Base-by-base conservation (phyloP, 768 basidiomycete species). In the Coprinopsis marcescibilis region DNA sequence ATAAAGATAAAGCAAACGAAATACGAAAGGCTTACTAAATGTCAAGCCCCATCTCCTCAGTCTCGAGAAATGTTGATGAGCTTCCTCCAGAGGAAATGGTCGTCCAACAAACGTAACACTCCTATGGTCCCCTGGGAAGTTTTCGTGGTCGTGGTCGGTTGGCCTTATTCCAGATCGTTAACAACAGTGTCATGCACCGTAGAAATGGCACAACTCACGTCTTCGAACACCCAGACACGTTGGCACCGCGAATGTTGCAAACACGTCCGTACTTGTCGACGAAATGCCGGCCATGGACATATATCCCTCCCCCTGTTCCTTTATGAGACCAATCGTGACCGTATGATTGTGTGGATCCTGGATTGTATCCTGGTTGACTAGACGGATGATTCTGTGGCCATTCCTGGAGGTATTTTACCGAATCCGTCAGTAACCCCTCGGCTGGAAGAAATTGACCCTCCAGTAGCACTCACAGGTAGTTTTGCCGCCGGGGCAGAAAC, bases 71-170 rank as follows among this genome's bases (percentile, higher is more conserved):
- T 93, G 90, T 46, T 88, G 82, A 24, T 77, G 85, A 0, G 95
- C 94, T 52, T 98, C 87, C 36, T 84, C 79, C 2, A 98, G 68
- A 8, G 94, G 86, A 61, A 97, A 97, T 1, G 96, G 96, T 15
- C 92, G 71, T 10, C 87, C 88, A 20, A 95, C 85, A 61, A 97
- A 99, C 0, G 85, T 89, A 2, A 91, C 81, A 1, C 68, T 62
- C 39, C 76, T 67, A 45, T 78, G 78, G 29, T 79, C 72, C 2
- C 74, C 73, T 34, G 86, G 89, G 55, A 90, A 92, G 2, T 70
- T 65, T 45, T 74, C 74, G 46, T 86, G 75, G 43, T 84, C 72
- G 55, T 86, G 77, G 57, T 89, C 78, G 10, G 67, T 65, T 21
- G 89, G 88, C 10, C 89, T 91, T 55, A 25, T 29, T 24, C 4